Evolutionary conservation across 768 basidiomycete genomes (phyloP), one percentile per base, ranked within the genome.

Genomic region (Amanita thiersii): DNA sequence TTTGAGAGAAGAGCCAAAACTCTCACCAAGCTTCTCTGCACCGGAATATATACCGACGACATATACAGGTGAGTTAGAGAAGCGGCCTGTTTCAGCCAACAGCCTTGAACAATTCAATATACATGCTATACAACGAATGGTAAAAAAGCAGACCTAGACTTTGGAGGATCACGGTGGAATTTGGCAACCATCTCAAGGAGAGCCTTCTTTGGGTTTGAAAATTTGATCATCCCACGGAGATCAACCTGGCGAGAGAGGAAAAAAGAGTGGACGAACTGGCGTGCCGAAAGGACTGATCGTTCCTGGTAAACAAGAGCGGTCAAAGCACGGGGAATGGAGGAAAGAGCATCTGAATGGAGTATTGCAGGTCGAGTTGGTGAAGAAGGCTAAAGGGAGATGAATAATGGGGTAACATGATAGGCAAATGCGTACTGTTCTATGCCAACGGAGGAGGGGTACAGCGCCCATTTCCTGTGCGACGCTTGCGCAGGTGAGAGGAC

Each of bases 21-120:
- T 92, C 62, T 99, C 93, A 4, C 93, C 90, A 2, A 99, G 75
- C 61, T 96, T 77, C 57, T 77, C 87, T 44, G 63, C 69, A 29
- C 80, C 90, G 17, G 80, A 87, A 58, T 77, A 98, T 45, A 96
- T 84, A 12, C 91, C 96, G n/a, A 94, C 84, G n/a, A 96, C 85
- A 59, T 86, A 99, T 28, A 93, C 73, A 1, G 96, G 93, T 2
- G 90, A 82, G 51, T 87, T 86, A 1, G 89, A 86, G 50, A 79
- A 80, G 34, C 92, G 83, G 55, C 96, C 96, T 0, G 92, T 91
- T 60, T 97, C 93, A 55, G 85, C 90, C 45, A 99, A 65, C 40
- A 99, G 61, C 57, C 91, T 92, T 45, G 4, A 25, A 11, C n/a
- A 4, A 14, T 8, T 28, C 44, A n/a, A 42, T 24, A n/a, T 37